phyloP scores from a whole-genome alignment of 179 eudicot genomes.

The Beta lomatogona region DNA sequence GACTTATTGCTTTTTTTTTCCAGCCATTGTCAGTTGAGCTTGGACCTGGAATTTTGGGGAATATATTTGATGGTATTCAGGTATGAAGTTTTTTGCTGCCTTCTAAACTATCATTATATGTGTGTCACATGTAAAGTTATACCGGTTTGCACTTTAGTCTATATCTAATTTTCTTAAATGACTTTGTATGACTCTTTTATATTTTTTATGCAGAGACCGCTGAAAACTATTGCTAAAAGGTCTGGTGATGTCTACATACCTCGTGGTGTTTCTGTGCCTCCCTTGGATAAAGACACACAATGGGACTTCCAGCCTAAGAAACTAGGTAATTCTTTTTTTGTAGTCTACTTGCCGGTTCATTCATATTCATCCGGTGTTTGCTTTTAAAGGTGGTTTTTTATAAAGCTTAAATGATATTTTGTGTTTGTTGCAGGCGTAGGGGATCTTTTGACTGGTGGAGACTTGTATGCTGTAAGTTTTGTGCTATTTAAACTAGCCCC shows the following conservation, averaged over 20 bases:
- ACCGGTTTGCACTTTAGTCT: background rate
- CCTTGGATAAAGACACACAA: slow-evolving; percentile 88
- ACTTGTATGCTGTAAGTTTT: slow-evolving; percentile 92
- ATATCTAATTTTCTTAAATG: background rate
- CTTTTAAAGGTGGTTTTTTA: background rate
- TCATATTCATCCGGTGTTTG: background rate
- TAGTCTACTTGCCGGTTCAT: background rate
- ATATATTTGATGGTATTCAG: slow-evolving; percentile 98
- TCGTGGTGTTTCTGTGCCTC: slow-evolving; percentile 97
- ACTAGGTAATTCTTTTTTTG: slow-evolving; percentile 47
- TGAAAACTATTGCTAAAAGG: slow-evolving; percentile 83
- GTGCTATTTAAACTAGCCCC: background rate
- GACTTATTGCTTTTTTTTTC: slow-evolving; percentile 28
- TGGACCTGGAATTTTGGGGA: slow-evolving; percentile 97
- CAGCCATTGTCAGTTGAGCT: slow-evolving; percentile 97
- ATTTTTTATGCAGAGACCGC: slow-evolving; percentile 74
- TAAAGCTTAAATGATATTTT: slow-evolving; percentile 7
- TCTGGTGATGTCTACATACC: slow-evolving; percentile 99
- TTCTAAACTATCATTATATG: background rate
- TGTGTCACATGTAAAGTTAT: background rate
- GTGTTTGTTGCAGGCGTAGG: slow-evolving; percentile 73
- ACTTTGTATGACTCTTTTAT: background rate
- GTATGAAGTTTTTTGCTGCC: slow-evolving; percentile 35
- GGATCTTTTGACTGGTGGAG: slow-evolving; percentile 93
- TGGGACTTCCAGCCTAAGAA: slow-evolving; percentile 97